Evolutionary conservation across 2,329 filamentous ascomycete species (phyloP).

Genomic region (Metarhizium album): DNA sequence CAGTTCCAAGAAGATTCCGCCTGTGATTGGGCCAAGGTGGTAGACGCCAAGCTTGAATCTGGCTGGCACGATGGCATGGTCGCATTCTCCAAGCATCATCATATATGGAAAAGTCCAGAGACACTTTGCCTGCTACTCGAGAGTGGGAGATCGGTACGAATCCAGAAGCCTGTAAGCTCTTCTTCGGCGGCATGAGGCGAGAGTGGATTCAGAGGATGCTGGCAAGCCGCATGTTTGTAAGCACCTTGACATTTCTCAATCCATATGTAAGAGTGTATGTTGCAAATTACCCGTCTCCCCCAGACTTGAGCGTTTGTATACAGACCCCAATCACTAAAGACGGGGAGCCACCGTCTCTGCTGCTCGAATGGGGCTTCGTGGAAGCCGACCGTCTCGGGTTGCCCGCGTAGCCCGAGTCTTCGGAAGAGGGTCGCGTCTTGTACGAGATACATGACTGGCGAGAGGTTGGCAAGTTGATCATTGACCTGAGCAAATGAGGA

Average conservation of each 20-base stretch:
- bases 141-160: slow-evolving; percentile 20
- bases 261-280: background rate
- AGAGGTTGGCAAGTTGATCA: slow-evolving; percentile 15
- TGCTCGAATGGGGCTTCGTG: slow-evolving; percentile 23
- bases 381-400: slow-evolving; percentile 26
- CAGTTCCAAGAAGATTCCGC: slow-evolving; percentile 15
- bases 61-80: slow-evolving; percentile 18
- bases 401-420: slow-evolving; percentile 26
- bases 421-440: slow-evolving; percentile 18
- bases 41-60: slow-evolving; percentile 22
- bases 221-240: slow-evolving; percentile 25
- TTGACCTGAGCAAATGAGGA: slow-evolving; percentile 20
- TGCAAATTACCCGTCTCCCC: background rate
- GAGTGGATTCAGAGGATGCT: slow-evolving; percentile 20
- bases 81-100: slow-evolving; percentile 27
- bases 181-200: slow-evolving; percentile 20
- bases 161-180: slow-evolving; percentile 20
- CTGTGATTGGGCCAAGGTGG: slow-evolving; percentile 24
- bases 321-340: slow-evolving; percentile 25
- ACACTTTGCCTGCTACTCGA: slow-evolving; percentile 14
- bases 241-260: slow-evolving; percentile 7
- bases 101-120: slow-evolving; percentile 17
- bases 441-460: slow-evolving; percentile 26
- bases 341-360: slow-evolving; percentile 23
- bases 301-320: slow-evolving; percentile 28